Evolutionary conservation across 306 rosid species (phyloP).

Genomic region (Cicer arietinum): DNA sequence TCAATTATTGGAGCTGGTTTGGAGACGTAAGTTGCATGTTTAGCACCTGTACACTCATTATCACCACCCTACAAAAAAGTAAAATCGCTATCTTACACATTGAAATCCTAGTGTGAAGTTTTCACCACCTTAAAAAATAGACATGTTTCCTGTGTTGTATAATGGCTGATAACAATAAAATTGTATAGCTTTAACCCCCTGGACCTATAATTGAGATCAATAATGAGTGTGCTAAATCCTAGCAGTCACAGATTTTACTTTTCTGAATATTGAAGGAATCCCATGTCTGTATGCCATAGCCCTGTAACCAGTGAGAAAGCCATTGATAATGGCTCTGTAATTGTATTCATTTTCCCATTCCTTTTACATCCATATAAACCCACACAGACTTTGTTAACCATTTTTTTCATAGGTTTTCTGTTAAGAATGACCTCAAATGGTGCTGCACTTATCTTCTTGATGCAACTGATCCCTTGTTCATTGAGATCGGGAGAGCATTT

Average conservation of each 20-base stretch:
- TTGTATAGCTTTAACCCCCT: conserved; percentile 1
- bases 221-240: conserved; percentile 13
- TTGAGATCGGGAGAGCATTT: conserved; percentile 84
- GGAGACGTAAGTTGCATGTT: conserved; percentile 20
- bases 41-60: conserved; percentile 18
- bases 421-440: conserved; percentile 79
- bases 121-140: conserved; percentile 5
- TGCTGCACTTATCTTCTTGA: conserved; percentile 94
- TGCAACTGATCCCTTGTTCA: conserved; percentile 86
- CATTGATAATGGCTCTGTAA: conserved; percentile 7
- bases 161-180: background rate
- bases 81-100: conserved; percentile 4
- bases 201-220: background rate
- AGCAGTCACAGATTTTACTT: conserved; percentile 20
- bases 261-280: conserved; percentile 15
- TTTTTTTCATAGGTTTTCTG: conserved; percentile 70
- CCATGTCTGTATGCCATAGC: background rate
- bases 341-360: conserved; percentile 20
- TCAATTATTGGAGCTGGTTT: conserved; percentile 12
- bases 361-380: conserved; percentile 1
- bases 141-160: conserved; percentile 13
- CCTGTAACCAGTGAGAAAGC: conserved; percentile 1
- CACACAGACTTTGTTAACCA: conserved; percentile 9
- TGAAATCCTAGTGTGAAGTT: background rate
- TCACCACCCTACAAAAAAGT: conserved; percentile 19